Base-by-base conservation (phyloP, 768 basidiomycete species). In the Panus rudis region DNA sequence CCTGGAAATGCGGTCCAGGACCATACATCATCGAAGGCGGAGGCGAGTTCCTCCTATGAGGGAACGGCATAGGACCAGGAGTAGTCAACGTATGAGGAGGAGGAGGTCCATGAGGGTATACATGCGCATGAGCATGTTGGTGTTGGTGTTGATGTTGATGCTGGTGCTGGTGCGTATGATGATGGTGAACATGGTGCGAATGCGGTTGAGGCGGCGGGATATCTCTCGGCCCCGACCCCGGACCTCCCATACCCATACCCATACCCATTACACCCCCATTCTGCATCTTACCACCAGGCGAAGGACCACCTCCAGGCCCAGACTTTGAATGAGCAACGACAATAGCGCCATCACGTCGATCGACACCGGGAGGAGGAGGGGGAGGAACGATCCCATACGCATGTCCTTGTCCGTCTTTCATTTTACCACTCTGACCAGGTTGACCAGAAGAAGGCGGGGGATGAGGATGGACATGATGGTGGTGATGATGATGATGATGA, bases 381-480 rank as follows among this genome's bases (percentile, higher is more conserved):
- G n/a, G n/a, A n/a, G n/a, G n/a, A n/a, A n/a, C n/a, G n/a, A n/a
- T n/a, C n/a, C n/a, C n/a, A 30, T 39, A n/a, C 39, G 33, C 16
- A 32, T 13, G 11, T 32, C n/a, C n/a, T n/a, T n/a, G n/a, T n/a
- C n/a, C n/a, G n/a, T n/a, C n/a, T n/a, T n/a, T 43, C 30, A 3
- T 32, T 22, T 19, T 37, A 39, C 4, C n/a, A n/a, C n/a, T 17
- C 3, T 32, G 41, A 16, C 47, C 33, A 22, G 35, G 28, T 26
- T 39, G 35, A 13, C n/a, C 43, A 4, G 48, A 30, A 5, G 48
- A 34, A 28, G 46, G 41, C 2, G 49, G 32, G 8, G 42, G 42
- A 17, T 53, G 58, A 38, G 52, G 56, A 21, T 44, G 49, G 30
- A 55, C 58, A n/a, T 49, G 48, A 35, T 58, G 59, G 14, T 41